Conservation (phyloP, 805 yeast species). For the Candida vaughaniae region DNA sequence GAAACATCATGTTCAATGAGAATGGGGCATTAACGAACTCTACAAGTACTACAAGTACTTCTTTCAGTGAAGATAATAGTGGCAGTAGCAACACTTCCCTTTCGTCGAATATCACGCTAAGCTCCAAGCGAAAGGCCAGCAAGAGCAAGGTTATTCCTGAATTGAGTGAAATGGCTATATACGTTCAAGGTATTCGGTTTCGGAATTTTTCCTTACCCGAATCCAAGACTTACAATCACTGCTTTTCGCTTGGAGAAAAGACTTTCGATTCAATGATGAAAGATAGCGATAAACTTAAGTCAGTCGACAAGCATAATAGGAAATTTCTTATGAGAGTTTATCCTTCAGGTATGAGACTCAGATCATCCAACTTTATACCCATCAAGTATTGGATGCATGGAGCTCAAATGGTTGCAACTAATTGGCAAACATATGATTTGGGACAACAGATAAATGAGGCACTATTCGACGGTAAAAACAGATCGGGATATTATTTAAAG, state of each 20-base stretch:
- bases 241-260: slow-evolving; percentile 85
- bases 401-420: slow-evolving; percentile 92
- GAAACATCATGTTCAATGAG: slow-evolving; percentile 19
- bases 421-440: slow-evolving; percentile 90
- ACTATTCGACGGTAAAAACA: slow-evolving; percentile 60
- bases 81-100: slow-evolving; percentile 6
- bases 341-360: slow-evolving; percentile 77
- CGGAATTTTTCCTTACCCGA: slow-evolving; percentile 83
- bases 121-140: slow-evolving; percentile 20
- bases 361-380: slow-evolving; percentile 81
- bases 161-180: slow-evolving; percentile 64
- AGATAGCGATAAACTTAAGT: slow-evolving; percentile 52
- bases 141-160: slow-evolving; percentile 31
- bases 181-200: slow-evolving; percentile 73
- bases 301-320: slow-evolving; percentile 75
- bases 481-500: slow-evolving; percentile 76
- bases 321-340: slow-evolving; percentile 77
- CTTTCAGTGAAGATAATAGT: slow-evolving; percentile 40
- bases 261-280: slow-evolving; percentile 60
- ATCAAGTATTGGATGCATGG: slow-evolving; percentile 80
- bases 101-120: slow-evolving; percentile 15
- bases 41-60: slow-evolving; percentile 27
- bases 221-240: slow-evolving; percentile 75
- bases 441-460: slow-evolving; percentile 90
- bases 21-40: slow-evolving; percentile 18